A percentile compares a stretch with the other conserved stretches of the same genome.
phyloP scores from a whole-genome alignment of 495 filamentous ascomycete species.

The Aspergillus conjunctus region DNA sequence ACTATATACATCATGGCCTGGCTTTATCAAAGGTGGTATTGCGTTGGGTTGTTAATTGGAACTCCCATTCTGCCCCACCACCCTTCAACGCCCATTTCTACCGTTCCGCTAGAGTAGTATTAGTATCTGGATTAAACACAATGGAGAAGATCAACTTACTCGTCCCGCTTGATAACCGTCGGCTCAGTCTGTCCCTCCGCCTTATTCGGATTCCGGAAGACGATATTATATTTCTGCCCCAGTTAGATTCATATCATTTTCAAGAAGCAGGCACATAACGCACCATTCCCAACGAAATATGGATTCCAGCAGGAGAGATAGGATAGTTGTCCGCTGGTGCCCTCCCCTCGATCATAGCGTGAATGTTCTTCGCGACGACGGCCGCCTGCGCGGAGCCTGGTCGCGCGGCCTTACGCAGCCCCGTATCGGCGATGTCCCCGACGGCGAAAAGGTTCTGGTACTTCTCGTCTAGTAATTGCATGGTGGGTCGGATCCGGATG shows the following conservation, averaged over 20 bases:
- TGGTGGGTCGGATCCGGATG: conserved; percentile 55
- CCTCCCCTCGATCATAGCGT: conserved; percentile 44
- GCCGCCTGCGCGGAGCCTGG: conserved; percentile 54
- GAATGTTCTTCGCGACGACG: conserved; percentile 56
- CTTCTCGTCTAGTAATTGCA: conserved; percentile 55
- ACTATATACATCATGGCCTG: neutral
- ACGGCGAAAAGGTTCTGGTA: conserved; percentile 57
- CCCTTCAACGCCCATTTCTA: conserved; percentile 53
- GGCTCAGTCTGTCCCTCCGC: conserved; percentile 50
- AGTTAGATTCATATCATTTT: conserved; percentile 7
- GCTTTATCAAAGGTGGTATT: conserved; percentile 38
- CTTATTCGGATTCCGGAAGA: conserved; percentile 52
- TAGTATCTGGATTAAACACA: conserved; percentile 17
- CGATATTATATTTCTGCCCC: conserved; percentile 47
- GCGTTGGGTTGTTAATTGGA: conserved; percentile 29
- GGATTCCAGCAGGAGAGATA: conserved; percentile 45
- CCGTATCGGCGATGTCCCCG: conserved; percentile 64
- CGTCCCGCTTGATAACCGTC: conserved; percentile 40
- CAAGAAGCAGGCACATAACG: conserved; percentile 14
- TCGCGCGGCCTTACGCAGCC: conserved; percentile 57
- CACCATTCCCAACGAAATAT: conserved; percentile 56
- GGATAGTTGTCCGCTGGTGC: conserved; percentile 35
- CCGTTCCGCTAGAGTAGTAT: conserved; percentile 38
- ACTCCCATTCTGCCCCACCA: conserved; percentile 49
- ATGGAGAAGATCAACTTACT: conserved; percentile 38